Evolutionary conservation across 2,329 filamentous ascomycete genomes (phyloP).

Genomic region (Botrytis medusae): DNA sequence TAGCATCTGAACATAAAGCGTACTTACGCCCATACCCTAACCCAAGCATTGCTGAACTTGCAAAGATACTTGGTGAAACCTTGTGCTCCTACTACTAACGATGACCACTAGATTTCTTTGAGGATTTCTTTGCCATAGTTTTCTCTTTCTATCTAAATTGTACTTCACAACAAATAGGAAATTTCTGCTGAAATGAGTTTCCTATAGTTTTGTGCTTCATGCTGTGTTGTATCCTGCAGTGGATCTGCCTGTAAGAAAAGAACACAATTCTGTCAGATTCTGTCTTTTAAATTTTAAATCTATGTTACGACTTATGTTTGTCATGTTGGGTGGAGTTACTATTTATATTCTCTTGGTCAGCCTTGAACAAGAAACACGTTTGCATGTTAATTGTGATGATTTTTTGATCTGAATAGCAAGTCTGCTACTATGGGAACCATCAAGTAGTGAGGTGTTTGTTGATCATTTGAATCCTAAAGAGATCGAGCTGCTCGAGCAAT

Average conservation of each 20-base stretch:
- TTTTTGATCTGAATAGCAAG: rapidly evolving
- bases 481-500: background rate
- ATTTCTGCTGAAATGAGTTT: background rate
- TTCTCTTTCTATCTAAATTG: background rate
- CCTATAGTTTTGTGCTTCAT: background rate
- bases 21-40: background rate
- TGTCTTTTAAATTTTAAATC: rapidly evolving
- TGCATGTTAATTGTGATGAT: rapidly evolving
- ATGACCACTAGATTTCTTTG: no score
- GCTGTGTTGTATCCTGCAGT: background rate
- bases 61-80: background rate
- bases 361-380: no score
- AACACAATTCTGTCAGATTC: background rate
- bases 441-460: background rate
- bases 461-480: background rate
- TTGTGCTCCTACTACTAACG: background rate
- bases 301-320: rapidly evolving
- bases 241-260: background rate
- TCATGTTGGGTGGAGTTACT: background rate
- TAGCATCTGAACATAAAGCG: background rate
- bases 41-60: background rate
- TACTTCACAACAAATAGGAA: rapidly evolving
- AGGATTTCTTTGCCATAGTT: background rate
- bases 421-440: no score
- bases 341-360: background rate